Conservation (phyloP, 1,139 yeast genomes). For the Debaryomyces fabryi region DNA sequence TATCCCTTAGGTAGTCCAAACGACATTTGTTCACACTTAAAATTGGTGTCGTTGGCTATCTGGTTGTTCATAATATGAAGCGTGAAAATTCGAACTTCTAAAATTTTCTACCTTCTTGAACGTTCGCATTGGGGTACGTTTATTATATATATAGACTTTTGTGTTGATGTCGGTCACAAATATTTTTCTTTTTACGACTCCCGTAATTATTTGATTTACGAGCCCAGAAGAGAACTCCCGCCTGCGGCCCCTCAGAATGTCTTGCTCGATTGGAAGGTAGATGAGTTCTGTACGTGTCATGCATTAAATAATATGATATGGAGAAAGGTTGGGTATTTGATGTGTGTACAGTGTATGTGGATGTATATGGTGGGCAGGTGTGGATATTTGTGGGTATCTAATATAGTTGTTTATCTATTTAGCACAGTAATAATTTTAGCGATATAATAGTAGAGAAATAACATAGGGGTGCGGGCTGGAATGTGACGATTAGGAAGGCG, state of each 20-base stretch:
- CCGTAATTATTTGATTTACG: conserved; percentile 7
- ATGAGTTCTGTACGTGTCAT: not conserved
- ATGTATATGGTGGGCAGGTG: too few species aligned
- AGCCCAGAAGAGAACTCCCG: not conserved
- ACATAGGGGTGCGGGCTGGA: not conserved
- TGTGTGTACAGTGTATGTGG: not conserved
- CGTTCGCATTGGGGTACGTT: not conserved
- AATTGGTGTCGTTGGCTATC: conserved; percentile 3
- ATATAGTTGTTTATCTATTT: too few species aligned
- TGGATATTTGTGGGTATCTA: too few species aligned
- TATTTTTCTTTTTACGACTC: conserved; percentile 5
- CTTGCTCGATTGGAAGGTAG: not conserved
- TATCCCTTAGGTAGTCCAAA: conserved; percentile 5
- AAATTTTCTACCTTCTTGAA: not conserved
- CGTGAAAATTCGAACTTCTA: not conserved
- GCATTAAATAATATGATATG: not conserved
- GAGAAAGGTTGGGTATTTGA: not conserved
- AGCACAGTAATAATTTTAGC: too few species aligned
- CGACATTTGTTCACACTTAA: conserved; percentile 2
- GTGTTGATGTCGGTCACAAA: conserved; percentile 2
- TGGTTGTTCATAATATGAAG: conserved; percentile 2
- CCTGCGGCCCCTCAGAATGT: conserved; percentile 2
- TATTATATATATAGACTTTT: conserved; percentile 3
- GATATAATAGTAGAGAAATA: too few species aligned
- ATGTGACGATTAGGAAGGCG: not conserved